Evolutionary conservation across 2,329 filamentous ascomycete genomes (phyloP), one percentile per base, ranked within the genome.

Genomic region (Fusarium cicatricum): DNA sequence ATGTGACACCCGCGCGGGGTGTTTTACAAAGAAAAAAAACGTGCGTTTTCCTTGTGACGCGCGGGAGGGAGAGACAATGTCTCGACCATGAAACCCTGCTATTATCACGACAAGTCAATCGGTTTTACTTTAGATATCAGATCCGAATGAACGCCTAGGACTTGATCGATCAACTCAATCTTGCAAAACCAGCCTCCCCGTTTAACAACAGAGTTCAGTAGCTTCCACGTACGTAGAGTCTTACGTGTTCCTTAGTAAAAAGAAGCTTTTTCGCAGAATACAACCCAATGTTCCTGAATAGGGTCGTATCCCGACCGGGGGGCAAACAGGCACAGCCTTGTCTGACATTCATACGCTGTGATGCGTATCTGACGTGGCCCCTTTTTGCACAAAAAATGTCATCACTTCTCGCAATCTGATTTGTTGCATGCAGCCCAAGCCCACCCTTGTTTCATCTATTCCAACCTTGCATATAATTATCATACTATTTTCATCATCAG

Each of bases 281-380:
- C 21, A 23, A 23, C 21, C 4, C 21, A 7, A 23, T 7, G 21
- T 23, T 23, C 21, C 21, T 16, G 48, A 58, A 48, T 41, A 9
- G 29, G 48, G 54, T 55, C 43, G 46, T 50, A 60, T 60, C 52
- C 55, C 40, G 36, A n/a, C 31, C 50, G 59, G 55, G 49, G 51
- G 21, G 11, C 3, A 11, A 31, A 31, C 29, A 11, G 29, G n/a
- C n/a, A n/a, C n/a, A n/a, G n/a, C n/a, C n/a, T n/a, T n/a, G n/a
- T n/a, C n/a, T n/a, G n/a, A n/a, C n/a, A n/a, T n/a, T n/a, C n/a
- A n/a, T n/a, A n/a, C 26, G 39, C 21, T 52, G n/a, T n/a, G 52
- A 64, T 66, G 53, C 48, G 40, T 9, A 29, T 54, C 63, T 66
- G 63, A 66, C 63, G 63, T 66, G 63, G 52, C 31, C 40, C 17